A percentile compares a stretch with the other conserved stretches of the same genome.
Evolutionary conservation across 345 rosid species (phyloP).

Genomic region (Salix dunnii): DNA sequence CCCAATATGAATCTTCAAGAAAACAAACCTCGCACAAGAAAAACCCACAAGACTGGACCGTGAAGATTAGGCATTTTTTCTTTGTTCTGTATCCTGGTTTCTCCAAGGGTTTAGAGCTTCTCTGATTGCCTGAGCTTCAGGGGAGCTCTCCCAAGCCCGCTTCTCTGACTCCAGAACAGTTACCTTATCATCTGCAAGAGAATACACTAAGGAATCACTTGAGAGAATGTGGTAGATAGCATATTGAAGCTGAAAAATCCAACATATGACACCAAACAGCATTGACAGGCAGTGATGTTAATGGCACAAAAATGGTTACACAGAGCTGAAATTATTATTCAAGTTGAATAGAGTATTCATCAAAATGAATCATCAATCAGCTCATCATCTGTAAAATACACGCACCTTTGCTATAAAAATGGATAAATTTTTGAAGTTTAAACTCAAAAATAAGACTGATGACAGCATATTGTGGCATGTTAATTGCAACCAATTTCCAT

Average conservation of each 20-base stretch:
- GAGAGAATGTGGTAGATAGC: neutral
- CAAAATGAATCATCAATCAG: neutral
- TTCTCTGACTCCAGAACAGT: constrained; percentile 79
- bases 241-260: neutral
- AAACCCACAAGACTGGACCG: neutral
- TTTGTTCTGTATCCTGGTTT: constrained; percentile 43
- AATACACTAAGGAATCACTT: neutral
- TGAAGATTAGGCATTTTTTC: constrained; percentile 20
- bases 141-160: constrained; percentile 70
- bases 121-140: constrained; percentile 67
- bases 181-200: constrained; percentile 72
- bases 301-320: neutral
- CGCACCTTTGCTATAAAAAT: neutral
- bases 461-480: neutral
- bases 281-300: neutral
- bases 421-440: neutral
- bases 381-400: too few species aligned
- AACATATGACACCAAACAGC: neutral
- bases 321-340: neutral
- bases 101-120: constrained; percentile 93
- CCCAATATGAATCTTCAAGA: neutral
- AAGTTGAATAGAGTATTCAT: neutral
- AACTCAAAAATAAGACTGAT: neutral
- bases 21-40: neutral
- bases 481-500: neutral